Evolutionary conservation across 495 filamentous ascomycete species (phyloP).

Genomic region (Penicillium parvum): DNA sequence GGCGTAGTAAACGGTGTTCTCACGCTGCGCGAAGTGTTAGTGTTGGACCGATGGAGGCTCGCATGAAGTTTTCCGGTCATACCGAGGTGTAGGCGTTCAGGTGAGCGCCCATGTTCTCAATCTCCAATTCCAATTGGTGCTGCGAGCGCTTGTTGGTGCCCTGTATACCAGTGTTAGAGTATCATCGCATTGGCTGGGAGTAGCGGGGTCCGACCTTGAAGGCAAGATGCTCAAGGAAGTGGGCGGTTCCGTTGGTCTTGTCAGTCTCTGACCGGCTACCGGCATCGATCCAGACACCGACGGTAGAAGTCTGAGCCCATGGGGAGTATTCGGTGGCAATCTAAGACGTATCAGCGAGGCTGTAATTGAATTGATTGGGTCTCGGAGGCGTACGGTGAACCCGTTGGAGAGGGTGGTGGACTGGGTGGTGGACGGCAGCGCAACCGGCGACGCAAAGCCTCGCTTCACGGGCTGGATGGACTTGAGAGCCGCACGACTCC

Average conservation of each 20-base stretch:
- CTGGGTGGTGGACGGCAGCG: slow-evolving; percentile 73
- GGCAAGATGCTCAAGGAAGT: slow-evolving; percentile 98
- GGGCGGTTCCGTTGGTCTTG: slow-evolving; percentile 96
- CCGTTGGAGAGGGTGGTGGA: slow-evolving; percentile 95
- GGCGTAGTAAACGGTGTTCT: slow-evolving; percentile 99
- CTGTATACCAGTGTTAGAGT: slow-evolving; percentile 43
- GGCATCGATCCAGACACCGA: slow-evolving; percentile 99
- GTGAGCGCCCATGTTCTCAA: slow-evolving; percentile 99
- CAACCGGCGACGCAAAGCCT: slow-evolving; percentile 81
- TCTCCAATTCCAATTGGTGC: slow-evolving; percentile 96
- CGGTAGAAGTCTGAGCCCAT: slow-evolving; percentile 96
- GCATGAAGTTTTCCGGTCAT: slow-evolving; percentile 40
- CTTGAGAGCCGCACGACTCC: slow-evolving; percentile 71
- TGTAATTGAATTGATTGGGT: slow-evolving; percentile 21
- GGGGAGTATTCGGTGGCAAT: slow-evolving; percentile 97
- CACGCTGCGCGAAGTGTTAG: slow-evolving; percentile 60
- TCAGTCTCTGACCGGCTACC: slow-evolving; percentile 97
- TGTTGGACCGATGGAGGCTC: slow-evolving; percentile 4
- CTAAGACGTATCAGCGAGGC: slow-evolving; percentile 52
- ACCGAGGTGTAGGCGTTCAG: slow-evolving; percentile 99
- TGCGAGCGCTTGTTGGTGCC: slow-evolving; percentile 90
- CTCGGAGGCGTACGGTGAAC: slow-evolving; percentile 68
- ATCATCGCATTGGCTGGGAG: slow-evolving; percentile 3
- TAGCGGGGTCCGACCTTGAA: slow-evolving; percentile 70
- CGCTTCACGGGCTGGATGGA: slow-evolving; percentile 68